Conservation (phyloP, 2,329 filamentous ascomycete species). For the Fusarium newnesense region DNA sequence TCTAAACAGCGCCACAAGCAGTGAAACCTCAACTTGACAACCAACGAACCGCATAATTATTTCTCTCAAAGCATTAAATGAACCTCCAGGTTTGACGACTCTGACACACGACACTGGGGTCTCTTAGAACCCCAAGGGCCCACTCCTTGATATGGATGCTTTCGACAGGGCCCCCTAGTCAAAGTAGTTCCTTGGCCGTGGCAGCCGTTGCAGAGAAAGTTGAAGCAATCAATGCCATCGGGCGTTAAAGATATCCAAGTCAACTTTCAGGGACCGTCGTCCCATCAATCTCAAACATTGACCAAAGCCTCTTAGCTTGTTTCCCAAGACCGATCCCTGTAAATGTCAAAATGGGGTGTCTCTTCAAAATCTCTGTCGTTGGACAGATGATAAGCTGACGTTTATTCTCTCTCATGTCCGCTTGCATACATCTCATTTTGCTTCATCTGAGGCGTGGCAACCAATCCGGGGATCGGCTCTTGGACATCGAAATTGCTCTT, state of each 20-base stretch:
- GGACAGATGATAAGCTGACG: conserved; percentile 28
- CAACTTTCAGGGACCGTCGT: conserved; percentile 48
- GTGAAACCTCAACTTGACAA: conserved; percentile 17
- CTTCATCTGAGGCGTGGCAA: conserved; percentile 13
- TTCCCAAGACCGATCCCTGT: conserved; percentile 1
- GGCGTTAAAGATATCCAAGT: conserved; percentile 29
- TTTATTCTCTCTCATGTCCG: conserved; percentile 2
- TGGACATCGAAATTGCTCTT: conserved; percentile 34
- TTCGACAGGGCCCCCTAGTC: conserved; percentile 31
- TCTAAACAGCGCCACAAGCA: conserved; percentile 9
- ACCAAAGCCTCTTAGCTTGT: conserved; percentile 39
- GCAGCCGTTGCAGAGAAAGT: not conserved
- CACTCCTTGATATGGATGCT: conserved; percentile 16
- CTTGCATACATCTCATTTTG: conserved; percentile 17
- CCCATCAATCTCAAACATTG: conserved; percentile 65
- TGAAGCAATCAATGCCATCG: conserved; percentile 20
- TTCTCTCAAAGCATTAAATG: conserved; percentile 10
- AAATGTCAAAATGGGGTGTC: conserved; percentile 1
- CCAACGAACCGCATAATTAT: conserved; percentile 12
- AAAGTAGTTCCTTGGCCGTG: conserved; percentile 18
- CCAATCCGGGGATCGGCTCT: conserved; percentile 37
- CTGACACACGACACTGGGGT: conserved; percentile 38
- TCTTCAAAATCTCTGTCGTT: conserved; percentile 9
- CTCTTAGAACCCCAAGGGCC: conserved; percentile 21
- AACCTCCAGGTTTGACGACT: conserved; percentile 14